Evolutionary conservation across 345 rosid species (phyloP).

Genomic region (Populus deltoides): DNA sequence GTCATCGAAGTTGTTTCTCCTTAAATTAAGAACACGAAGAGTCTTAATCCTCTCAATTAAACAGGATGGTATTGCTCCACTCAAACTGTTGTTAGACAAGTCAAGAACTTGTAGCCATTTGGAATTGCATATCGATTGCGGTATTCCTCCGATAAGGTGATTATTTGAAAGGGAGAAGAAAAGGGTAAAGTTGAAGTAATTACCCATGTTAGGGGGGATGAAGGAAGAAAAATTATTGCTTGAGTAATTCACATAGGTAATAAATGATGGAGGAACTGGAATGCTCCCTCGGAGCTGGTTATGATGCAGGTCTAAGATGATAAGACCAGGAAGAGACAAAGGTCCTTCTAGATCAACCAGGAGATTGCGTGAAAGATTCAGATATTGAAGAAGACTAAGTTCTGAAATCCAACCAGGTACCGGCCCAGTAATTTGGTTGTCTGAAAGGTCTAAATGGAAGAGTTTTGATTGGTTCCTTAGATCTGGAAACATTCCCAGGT

Average conservation of each 20-base stretch:
- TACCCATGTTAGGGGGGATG: constrained; percentile 24
- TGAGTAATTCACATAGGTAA: constrained; percentile 31
- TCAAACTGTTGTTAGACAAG: constrained; percentile 38
- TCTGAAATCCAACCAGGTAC: constrained; percentile 49
- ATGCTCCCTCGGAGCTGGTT: constrained; percentile 33
- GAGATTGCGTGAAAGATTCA: constrained; percentile 21
- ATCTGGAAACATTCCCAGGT: constrained; percentile 29
- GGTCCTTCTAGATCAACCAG: constrained; percentile 16
- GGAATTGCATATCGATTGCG: constrained; percentile 32
- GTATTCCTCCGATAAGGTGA: constrained; percentile 30
- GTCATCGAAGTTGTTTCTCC: constrained; percentile 24
- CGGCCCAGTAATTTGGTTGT: constrained; percentile 34
- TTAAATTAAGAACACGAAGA: constrained; percentile 31
- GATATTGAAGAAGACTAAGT: background rate
- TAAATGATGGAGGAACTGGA: constrained; percentile 1
- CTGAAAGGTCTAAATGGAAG: constrained; percentile 32
- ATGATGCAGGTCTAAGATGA: constrained; percentile 24
- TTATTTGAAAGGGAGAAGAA: constrained; percentile 40
- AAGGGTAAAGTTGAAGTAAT: background rate
- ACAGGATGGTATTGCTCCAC: constrained; percentile 28
- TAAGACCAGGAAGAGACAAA: background rate
- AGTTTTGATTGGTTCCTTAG: constrained; percentile 26
- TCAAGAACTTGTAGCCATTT: constrained; percentile 13
- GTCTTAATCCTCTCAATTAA: background rate
- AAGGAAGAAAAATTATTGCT: constrained; percentile 23